Conservation (phyloP, 2,329 filamentous ascomycete species). For the Fusarium vanettenii region DNA sequence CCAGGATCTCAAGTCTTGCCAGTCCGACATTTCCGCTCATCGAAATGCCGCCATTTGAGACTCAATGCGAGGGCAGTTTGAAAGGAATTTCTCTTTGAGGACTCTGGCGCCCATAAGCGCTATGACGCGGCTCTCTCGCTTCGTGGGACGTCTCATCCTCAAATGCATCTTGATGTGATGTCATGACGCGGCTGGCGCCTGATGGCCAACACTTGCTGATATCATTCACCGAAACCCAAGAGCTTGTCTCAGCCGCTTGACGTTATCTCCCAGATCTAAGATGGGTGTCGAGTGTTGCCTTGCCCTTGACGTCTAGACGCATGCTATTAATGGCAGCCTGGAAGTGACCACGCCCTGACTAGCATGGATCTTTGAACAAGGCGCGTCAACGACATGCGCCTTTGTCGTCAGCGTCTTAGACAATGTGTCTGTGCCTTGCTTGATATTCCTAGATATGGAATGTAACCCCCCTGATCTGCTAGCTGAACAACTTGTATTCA, state of each 20-base stretch:
- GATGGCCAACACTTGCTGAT: constrained; percentile 14
- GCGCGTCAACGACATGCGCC: neutral
- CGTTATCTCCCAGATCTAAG: constrained; percentile 14
- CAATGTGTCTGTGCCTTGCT: neutral
- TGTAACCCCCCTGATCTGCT: neutral
- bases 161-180: neutral
- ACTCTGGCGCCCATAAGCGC: constrained; percentile 12
- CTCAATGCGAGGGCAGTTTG: neutral
- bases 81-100: neutral
- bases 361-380: constrained; percentile 3
- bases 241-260: constrained; percentile 16
- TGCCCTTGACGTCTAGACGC: constrained; percentile 13
- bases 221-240: constrained; percentile 3
- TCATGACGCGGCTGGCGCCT: constrained; percentile 25
- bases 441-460: neutral
- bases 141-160: neutral
- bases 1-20: constrained; percentile 13
- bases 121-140: constrained; percentile 4
- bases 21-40: neutral
- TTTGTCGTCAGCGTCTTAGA: neutral
- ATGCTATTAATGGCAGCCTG: constrained; percentile 12
- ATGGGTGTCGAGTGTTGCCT: constrained; percentile 11
- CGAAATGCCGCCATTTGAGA: neutral
- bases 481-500: neutral
- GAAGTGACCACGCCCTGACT: neutral